These are phyloP conservation scores for Marasmius oreades DNA, from an alignment of 1,284 basidiomycete genomes.

Conservation along the genomic window DNA sequence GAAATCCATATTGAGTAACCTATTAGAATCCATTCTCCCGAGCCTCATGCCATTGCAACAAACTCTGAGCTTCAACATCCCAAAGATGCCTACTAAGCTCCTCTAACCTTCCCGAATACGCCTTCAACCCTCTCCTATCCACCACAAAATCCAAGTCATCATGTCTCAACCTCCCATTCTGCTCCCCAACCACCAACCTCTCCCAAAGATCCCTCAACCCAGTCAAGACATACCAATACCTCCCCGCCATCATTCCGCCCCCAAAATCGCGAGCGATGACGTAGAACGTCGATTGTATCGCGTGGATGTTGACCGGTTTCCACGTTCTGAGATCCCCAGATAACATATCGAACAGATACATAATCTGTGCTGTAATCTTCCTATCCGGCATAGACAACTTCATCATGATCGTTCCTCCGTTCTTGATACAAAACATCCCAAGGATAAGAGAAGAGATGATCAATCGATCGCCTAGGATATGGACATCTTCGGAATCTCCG, in stretches of 20 bases:
- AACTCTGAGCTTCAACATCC: conserved; percentile 7
- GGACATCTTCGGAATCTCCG: too few species aligned
- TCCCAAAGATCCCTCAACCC: conserved; percentile 12
- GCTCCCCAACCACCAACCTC: conserved; percentile 8
- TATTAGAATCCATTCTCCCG: not conserved
- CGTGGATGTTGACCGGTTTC: conserved; percentile 29
- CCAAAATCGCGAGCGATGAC: conserved; percentile 24
- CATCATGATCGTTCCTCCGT: conserved; percentile 29
- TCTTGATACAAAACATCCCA: conserved; percentile 23
- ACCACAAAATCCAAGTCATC: conserved; percentile 13
- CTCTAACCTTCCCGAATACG: conserved; percentile 5
- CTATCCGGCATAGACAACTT: conserved; percentile 29
- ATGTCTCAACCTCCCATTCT: not conserved
- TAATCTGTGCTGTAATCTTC: conserved; percentile 25
- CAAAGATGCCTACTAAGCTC: conserved; percentile 10
- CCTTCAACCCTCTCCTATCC: not conserved
- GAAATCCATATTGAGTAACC: too few species aligned
- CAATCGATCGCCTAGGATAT: conserved; percentile 21
- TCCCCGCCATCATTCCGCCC: conserved; percentile 5
- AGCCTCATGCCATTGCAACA: conserved; percentile 4
- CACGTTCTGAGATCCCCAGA: conserved; percentile 23
- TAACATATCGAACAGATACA: conserved; percentile 30
- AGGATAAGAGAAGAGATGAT: conserved; percentile 29
- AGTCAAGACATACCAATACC: conserved; percentile 7
- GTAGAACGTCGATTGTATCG: conserved; percentile 27